Base-by-base conservation (phyloP, 2,329 filamentous ascomycete species). In the Aspergillus awamori region DNA sequence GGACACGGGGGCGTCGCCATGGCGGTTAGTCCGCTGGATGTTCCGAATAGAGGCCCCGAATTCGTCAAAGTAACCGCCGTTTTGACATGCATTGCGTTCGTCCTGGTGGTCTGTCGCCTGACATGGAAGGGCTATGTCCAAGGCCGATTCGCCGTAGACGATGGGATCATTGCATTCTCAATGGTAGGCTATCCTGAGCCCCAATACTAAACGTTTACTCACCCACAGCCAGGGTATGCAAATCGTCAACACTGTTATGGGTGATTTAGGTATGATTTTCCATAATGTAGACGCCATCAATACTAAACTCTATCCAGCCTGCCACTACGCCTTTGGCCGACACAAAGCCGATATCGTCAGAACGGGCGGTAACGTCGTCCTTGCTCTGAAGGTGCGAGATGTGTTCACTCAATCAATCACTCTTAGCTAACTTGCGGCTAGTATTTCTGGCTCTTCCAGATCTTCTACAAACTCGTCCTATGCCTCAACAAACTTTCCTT, bases 401-500 rank as follows among this genome's bases (percentile, higher is more conserved):
- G 2, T 10, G 10, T 11, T 22, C 38, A 10, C 2, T 2, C 13
- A 26, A 26, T n/a, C 24, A 13, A 26, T 3, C 43, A 28, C 10
- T 2, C 22, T 5, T 10, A 33, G 30, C 45, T 48, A 48, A 48
- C 8, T 0, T 15, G 0, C 8, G 3, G 2, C 15, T 1, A 54
- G 57, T 59, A 22, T 10, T 59, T 59, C 57, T 59, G 49, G 57
- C 57, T 59, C 15, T 59, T 59, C 15, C 57, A 59, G 11, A 59
- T 59, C 28, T 11, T 59, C 2, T 59, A 59, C 39, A 59, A 59
- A 17, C 28, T 53, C 8, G 38, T 59, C 28, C 49, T 59, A 3
- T 53, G 57, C 8, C 53, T 55, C 15, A 55, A 55, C 67, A 76
- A 76, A 41, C 59, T 71, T 20, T 74, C 73, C 15, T 68, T 70